Evolutionary conservation across 768 basidiomycete genomes (phyloP).

Genomic region (Pholiota conissans): DNA sequence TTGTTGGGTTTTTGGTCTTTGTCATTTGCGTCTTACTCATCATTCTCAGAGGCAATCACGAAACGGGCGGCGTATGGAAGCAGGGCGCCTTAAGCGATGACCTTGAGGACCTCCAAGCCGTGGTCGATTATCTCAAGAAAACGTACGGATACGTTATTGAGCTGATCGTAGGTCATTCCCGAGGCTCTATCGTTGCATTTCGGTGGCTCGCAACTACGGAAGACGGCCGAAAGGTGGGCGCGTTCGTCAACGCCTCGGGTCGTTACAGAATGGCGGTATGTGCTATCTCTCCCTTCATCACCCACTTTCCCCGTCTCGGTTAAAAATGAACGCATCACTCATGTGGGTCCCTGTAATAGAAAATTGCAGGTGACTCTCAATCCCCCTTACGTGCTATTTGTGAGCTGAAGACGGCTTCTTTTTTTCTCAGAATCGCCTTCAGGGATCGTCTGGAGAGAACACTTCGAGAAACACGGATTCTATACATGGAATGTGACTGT

Average conservation of each 20-base stretch:
- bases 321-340: neutral
- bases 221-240: slow-evolving; percentile 54
- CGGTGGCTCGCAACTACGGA: slow-evolving; percentile 68
- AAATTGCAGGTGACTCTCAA: slow-evolving; percentile 42
- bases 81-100: slow-evolving; percentile 62
- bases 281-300: slow-evolving; percentile 14
- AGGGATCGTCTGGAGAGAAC: slow-evolving; percentile 43
- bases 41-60: slow-evolving; percentile 73
- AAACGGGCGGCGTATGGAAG: slow-evolving; percentile 67
- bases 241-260: slow-evolving; percentile 73
- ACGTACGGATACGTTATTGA: slow-evolving; percentile 68
- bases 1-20: neutral
- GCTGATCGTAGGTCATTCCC: slow-evolving; percentile 76
- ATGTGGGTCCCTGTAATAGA: slow-evolving; percentile 25
- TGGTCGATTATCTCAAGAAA: slow-evolving; percentile 59
- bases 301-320: neutral
- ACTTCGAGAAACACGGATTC: slow-evolving; percentile 57
- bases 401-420: neutral
- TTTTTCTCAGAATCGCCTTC: slow-evolving; percentile 19
- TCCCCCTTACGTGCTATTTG: neutral
- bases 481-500: slow-evolving; percentile 64
- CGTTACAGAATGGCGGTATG: slow-evolving; percentile 80
- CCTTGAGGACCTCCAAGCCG: slow-evolving; percentile 62
- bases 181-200: slow-evolving; percentile 67
- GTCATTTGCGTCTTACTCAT: slow-evolving; percentile 7